Evolutionary conservation across 1,139 yeast species (phyloP).

Genomic region (Yamadazyma taylorii): DNA sequence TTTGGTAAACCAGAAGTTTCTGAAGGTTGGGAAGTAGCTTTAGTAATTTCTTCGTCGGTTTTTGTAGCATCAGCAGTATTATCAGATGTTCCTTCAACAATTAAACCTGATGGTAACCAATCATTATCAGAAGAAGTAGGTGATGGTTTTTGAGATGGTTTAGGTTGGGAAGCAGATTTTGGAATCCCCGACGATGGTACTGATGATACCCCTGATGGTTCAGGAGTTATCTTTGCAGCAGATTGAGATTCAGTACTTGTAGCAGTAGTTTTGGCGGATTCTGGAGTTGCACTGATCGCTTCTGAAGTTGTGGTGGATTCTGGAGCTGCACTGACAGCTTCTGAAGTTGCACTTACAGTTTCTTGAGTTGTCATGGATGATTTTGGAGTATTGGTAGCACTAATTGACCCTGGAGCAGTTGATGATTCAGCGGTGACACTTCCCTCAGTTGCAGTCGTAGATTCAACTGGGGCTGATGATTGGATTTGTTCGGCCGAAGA

Average conservation of each 20-base stretch:
- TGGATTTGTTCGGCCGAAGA: too few relatives aligned
- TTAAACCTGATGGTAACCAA: conserved; percentile 54
- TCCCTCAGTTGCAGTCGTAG: too few relatives aligned
- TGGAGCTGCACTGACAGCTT: conserved; percentile 3
- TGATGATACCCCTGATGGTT: conserved; percentile 3
- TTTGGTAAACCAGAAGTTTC: conserved; percentile 61
- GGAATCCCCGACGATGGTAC: conserved; percentile 5
- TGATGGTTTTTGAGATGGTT: conserved; percentile 7
- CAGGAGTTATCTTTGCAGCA: conserved; percentile 3
- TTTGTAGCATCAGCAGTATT: conserved; percentile 19
- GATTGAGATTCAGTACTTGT: neutral
- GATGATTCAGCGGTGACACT: too few relatives aligned
- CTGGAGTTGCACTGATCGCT: conserved; percentile 2
- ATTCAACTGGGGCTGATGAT: too few relatives aligned
- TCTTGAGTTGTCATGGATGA: neutral
- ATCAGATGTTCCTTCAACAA: conserved; percentile 29
- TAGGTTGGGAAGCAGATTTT: conserved; percentile 3
- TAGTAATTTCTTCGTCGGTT: conserved; percentile 30
- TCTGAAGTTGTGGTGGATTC: neutral
- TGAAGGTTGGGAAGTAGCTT: conserved; percentile 32
- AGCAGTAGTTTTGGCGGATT: neutral
- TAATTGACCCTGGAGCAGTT: too few relatives aligned
- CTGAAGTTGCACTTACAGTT: neutral
- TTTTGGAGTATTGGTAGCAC: neutral
- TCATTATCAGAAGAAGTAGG: conserved; percentile 23